A percentile compares a stretch with the other conserved stretches of the same genome.
Conservation (phyloP, 441 rosid genomes). For the Daphne laureola region DNA sequence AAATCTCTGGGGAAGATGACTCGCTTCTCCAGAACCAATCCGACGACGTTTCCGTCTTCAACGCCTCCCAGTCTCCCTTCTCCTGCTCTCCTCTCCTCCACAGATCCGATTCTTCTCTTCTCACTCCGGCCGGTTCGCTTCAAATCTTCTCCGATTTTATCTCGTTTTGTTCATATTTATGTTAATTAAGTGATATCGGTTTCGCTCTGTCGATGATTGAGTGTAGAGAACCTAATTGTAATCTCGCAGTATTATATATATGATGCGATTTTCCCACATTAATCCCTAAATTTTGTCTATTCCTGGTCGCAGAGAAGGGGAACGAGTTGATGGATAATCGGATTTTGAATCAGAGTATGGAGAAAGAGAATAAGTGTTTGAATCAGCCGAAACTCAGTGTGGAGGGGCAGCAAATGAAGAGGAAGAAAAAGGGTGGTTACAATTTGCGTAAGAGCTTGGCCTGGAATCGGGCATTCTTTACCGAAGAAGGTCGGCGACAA, state of each 20-base stretch:
- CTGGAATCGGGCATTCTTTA: slow-evolving; percentile 80
- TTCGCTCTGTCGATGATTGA: slow-evolving; percentile 21
- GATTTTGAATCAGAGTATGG: slow-evolving; percentile 15
- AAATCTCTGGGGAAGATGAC: slow-evolving; percentile 61
- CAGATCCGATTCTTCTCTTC: slow-evolving; percentile 31
- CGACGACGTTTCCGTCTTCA: slow-evolving; percentile 22
- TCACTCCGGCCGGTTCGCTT: slow-evolving; percentile 32
- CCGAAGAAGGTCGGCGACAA: slow-evolving; percentile 63
- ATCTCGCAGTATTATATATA: too few species aligned
- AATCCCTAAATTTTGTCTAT: too few species aligned
- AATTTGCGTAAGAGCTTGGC: slow-evolving; percentile 92
- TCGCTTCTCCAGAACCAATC: slow-evolving; percentile 32
- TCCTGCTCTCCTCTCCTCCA: slow-evolving; percentile 70
- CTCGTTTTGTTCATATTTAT: neutral
- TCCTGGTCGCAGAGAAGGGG: too few species aligned
- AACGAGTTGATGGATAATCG: too few species aligned
- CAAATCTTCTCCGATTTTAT: slow-evolving; percentile 5
- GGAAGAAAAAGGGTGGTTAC: slow-evolving; percentile 74
- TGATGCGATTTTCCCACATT: too few species aligned
- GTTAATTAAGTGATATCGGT: neutral
- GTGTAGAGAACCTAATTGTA: too few species aligned
- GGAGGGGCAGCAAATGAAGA: slow-evolving; percentile 80
- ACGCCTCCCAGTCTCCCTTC: slow-evolving; percentile 23
- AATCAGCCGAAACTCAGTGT: slow-evolving; percentile 46
- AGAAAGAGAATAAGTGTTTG: slow-evolving; percentile 37